A percentile compares a stretch with the other conserved stretches of the same genome.
These are phyloP conservation scores for Backusella tarrabulga DNA, from an alignment of 192 early-diverging fungal genomes.

Conservation along the genomic window DNA sequence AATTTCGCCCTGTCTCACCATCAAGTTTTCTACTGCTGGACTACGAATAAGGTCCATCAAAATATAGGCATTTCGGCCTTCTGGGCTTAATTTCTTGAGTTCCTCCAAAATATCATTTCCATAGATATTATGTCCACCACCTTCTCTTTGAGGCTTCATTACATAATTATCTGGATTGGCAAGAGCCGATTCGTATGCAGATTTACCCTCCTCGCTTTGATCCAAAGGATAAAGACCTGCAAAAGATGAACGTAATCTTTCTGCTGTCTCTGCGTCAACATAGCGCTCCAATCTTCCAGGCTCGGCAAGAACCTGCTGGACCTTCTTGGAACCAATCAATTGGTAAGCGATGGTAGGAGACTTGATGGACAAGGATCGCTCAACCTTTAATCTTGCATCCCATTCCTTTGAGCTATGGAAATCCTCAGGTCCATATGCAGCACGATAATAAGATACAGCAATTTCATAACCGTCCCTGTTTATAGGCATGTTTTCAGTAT, in stretches of 20 bases:
- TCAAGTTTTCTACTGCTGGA: slow-evolving; percentile 67
- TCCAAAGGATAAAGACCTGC: slow-evolving; percentile 92
- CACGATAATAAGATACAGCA: slow-evolving; percentile 86
- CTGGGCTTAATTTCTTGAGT: slow-evolving; percentile 50
- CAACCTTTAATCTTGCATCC: slow-evolving; percentile 83
- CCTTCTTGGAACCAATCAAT: slow-evolving; percentile 92
- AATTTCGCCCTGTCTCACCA: slow-evolving; percentile 76
- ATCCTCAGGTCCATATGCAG: slow-evolving; percentile 89
- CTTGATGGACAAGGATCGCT: slow-evolving; percentile 80
- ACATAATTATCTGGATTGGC: slow-evolving; percentile 70
- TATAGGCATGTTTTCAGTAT: neutral
- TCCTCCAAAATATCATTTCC: slow-evolving; percentile 71
- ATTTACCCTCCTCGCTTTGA: slow-evolving; percentile 55
- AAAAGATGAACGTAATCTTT: slow-evolving; percentile 69
- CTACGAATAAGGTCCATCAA: slow-evolving; percentile 94
- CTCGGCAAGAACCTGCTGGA: slow-evolving; percentile 88
- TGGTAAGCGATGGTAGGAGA: slow-evolving; percentile 92
- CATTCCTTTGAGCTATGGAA: slow-evolving; percentile 85
- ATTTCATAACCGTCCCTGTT: slow-evolving; percentile 71
- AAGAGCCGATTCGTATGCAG: slow-evolving; percentile 67
- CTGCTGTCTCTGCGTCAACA: slow-evolving; percentile 46
- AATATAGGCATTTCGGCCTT: slow-evolving; percentile 85
- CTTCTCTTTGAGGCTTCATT: slow-evolving; percentile 96
- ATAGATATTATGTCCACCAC: slow-evolving; percentile 96
- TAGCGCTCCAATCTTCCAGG: slow-evolving; percentile 83